Conservation (phyloP, 169 alveolate genomes). For the Plasmodium gonderi region DNA sequence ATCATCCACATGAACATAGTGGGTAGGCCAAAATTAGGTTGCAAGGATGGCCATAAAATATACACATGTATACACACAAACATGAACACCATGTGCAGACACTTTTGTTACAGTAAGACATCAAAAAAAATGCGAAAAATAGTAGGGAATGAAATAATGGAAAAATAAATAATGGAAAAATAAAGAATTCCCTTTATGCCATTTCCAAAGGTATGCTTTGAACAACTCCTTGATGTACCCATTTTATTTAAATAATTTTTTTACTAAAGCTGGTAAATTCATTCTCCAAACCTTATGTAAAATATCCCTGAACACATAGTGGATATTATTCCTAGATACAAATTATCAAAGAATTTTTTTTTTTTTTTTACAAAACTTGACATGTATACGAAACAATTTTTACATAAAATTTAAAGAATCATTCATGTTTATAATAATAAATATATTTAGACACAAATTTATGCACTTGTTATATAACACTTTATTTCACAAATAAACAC, state of each 20-base stretch:
- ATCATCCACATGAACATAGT: too few relatives aligned
- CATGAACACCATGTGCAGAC: too few relatives aligned
- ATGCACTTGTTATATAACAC: neutral
- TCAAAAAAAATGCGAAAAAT: too few relatives aligned
- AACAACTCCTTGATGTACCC: neutral
- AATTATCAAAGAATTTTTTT: too few relatives aligned
- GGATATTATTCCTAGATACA: too few relatives aligned
- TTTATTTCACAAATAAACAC: neutral
- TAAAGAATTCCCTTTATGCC: neutral
- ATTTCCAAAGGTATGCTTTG: neutral
- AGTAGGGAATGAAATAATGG: too few relatives aligned
- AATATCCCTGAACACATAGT: too few relatives aligned
- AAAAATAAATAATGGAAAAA: too few relatives aligned
- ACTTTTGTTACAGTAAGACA: too few relatives aligned
- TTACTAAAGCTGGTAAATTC: neutral
- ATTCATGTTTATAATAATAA: neutral
- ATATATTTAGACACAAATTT: neutral
- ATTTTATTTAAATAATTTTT: neutral
- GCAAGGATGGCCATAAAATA: too few relatives aligned
- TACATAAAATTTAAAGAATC: neutral
- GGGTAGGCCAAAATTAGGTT: too few relatives aligned
- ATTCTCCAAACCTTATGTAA: neutral
- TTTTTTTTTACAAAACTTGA: neutral
- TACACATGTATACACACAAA: too few relatives aligned
- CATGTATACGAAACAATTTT: neutral